Conservation (phyloP, 2,329 filamentous ascomycete genomes). For the Aspergillus fijiensis region DNA sequence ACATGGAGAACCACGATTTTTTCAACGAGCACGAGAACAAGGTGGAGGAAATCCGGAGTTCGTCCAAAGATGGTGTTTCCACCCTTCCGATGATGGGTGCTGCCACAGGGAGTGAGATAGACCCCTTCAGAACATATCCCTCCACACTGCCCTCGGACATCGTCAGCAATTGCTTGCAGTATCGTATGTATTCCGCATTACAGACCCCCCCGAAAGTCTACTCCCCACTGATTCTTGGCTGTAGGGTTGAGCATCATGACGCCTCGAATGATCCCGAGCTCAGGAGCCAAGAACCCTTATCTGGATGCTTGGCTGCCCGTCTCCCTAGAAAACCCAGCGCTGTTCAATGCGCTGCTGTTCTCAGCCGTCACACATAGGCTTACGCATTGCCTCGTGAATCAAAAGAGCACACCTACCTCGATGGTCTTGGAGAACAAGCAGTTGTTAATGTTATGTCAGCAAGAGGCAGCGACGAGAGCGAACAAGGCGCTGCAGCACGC, state of each 20-base stretch:
- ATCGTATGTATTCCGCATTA: neutral
- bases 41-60: no score
- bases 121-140: constrained; percentile 1
- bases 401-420: neutral
- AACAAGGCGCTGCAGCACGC: neutral
- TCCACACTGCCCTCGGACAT: neutral
- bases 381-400: neutral
- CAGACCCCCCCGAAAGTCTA: neutral
- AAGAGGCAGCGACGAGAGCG: neutral
- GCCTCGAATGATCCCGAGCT: constrained; percentile 5
- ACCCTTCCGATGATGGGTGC: neutral
- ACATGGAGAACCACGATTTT: no score
- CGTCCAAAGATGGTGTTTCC: no score
- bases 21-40: no score
- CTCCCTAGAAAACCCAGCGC: neutral
- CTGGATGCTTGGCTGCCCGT: constrained; percentile 3
- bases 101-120: neutral
- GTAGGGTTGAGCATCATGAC: constrained; percentile 6
- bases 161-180: neutral
- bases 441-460: neutral
- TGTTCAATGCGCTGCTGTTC: neutral
- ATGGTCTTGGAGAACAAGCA: no score
- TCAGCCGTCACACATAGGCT: neutral
- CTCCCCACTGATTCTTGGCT: neutral
- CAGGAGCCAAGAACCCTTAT: constrained; percentile 3